Base-by-base conservation (phyloP, 306 rosid genomes). In the Astragalus glycyphyllos region DNA sequence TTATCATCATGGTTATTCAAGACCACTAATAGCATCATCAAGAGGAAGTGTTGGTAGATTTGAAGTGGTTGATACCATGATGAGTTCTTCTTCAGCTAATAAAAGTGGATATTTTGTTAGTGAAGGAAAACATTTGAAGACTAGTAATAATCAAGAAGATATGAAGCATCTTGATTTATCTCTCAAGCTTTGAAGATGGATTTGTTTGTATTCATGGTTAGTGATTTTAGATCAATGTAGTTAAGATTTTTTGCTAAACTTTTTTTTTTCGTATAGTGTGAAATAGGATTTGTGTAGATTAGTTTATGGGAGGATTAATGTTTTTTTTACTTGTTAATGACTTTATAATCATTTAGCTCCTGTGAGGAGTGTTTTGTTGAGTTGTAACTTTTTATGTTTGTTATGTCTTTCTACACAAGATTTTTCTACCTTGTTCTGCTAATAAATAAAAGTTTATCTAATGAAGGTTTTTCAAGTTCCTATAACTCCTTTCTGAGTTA, bases 141-240 rank as follows among this genome's bases (percentile, higher is more conserved):
- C 8, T 35, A 61, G 62, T 41, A 61, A 67, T 44, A 64, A 81
- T 58, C 83, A 78, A 16, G 92, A 89, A 69, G 90, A 87, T 55
- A 80, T 65, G 58, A 90, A 84, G 72, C 75, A 84, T 44, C 83
- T 90, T 49, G 96, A 90, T 82, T 79, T 90, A 64, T 84, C 91
- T 3, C 96, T 90, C 68, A 86, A 82, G 88, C 96, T 90, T 40
- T 89, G 68, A 71, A 2, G 26, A 4, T 20, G 11, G 44, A 32
- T 75, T 70, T 5, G 41, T 7, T 37, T 37, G 73, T 11, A 13
- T 54, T 6, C n/a, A 57, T 67, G 23, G 64, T 56, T 12, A 34
- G 66, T 50, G 54, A 53, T 31, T 58, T 59, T 58, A 40, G 69
- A 68, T 17, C 23, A 55, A 40, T 71, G 46, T 72, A 64, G 41